Evolutionary conservation across 306 rosid species (phyloP), one percentile per base, ranked within the genome.

Genomic region (Vigna nakashimae): DNA sequence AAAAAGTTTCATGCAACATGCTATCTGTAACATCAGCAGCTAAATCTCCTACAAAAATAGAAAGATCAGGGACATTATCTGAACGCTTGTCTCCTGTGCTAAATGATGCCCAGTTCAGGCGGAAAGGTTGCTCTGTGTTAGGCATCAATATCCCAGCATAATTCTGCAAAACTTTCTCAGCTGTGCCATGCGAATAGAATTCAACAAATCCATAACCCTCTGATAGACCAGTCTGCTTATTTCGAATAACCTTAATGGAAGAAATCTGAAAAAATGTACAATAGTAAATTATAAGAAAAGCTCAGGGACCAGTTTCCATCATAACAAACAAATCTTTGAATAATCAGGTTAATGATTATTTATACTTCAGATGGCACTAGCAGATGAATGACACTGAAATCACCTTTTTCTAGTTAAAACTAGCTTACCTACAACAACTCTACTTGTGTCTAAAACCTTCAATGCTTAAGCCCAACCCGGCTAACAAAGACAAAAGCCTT

Each of bases 161-260:
- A 77, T 53, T 90, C 86, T 84, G 96, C 43, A 94, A 84, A 63
- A 90, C 96, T 78, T 90, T 94, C 85, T 94, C 98, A 52, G 97
- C 97, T 68, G 90, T 84, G 36, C 85, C 85, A 64, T 90, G 97
- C 4, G 96, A 84, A 84, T 65, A 87, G 62, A 91, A 91, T 75
- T 94, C 98, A 69, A 94, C 97, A 73, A 94, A 94, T 76, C 98
- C 98, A 76, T 94, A 94, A 70, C 98, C 97, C 86, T 94, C 98
- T 18, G 98, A 90, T 69, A 89, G 74, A 60, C 92, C 90, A 58
- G 91, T 90, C 63, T 90, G 94, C 91, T 94, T 94, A 82, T 94
- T 94, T 73, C 98, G 94, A 80, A 94, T 94, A 73, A 94, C 90
- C 91, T 94, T 94, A 50, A 94, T 79, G 69, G 91, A 89, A 58